Percentiles rank a stretch among this genome's conserved stretches.
Evolutionary conservation across 2,329 filamentous ascomycete genomes (phyloP).

Genomic region (Acrodontium crateriforme): DNA sequence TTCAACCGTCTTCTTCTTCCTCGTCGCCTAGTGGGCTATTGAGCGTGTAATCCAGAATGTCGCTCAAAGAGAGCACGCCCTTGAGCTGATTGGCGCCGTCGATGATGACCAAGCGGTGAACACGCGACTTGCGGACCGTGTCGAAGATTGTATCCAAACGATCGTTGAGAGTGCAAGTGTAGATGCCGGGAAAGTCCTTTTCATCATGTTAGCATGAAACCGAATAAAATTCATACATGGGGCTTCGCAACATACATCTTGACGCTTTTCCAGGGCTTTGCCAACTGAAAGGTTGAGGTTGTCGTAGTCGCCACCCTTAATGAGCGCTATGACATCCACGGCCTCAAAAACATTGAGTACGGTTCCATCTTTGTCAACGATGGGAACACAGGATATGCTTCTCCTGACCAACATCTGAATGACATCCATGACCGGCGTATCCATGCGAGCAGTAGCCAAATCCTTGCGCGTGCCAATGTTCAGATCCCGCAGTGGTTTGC

Average conservation of each 20-base stretch:
- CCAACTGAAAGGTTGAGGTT: constrained; percentile 77
- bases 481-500: constrained; percentile 75
- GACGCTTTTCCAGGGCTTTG: constrained; percentile 73
- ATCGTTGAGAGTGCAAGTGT: constrained; percentile 86
- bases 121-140: constrained; percentile 85
- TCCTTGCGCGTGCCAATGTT: constrained; percentile 72
- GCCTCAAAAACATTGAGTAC: constrained; percentile 96
- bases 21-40: constrained; percentile 21
- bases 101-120: constrained; percentile 84
- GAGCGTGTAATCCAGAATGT: constrained; percentile 91
- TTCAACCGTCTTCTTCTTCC: no score
- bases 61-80: constrained; percentile 84
- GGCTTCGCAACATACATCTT: constrained; percentile 43
- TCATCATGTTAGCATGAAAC: not conserved
- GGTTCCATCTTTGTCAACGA: constrained; percentile 64
- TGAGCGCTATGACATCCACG: constrained; percentile 90
- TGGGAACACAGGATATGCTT: constrained; percentile 90
- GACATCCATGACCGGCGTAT: constrained; percentile 81
- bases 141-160: constrained; percentile 92
- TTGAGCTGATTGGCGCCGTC: constrained; percentile 77
- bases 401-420: constrained; percentile 85
- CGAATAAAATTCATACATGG: no score
- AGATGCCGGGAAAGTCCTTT: constrained; percentile 85
- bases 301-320: constrained; percentile 86
- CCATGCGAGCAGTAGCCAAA: constrained; percentile 74